Conservation (phyloP, 306 rosid genomes). For the Delonix regia region DNA sequence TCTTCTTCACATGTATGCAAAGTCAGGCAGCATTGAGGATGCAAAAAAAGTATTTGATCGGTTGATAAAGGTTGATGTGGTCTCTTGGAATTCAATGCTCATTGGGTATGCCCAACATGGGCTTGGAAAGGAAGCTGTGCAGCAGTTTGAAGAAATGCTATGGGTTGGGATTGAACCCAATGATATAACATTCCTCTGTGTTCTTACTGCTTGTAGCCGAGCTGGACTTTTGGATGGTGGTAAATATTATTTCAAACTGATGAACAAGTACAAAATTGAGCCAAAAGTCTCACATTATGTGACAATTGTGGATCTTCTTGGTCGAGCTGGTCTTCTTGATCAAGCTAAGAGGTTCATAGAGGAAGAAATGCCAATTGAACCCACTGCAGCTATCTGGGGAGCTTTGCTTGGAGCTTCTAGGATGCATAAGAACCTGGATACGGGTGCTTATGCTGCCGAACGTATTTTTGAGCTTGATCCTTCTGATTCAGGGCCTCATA, state of each 20-base stretch:
- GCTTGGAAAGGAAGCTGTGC: conserved; percentile 57
- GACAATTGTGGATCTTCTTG: conserved; percentile 54
- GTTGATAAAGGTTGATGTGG: conserved; percentile 42
- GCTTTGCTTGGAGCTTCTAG: conserved; percentile 56
- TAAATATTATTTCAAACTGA: conserved; percentile 45
- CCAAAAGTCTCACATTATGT: conserved; percentile 48
- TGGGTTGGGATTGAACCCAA: conserved; percentile 46
- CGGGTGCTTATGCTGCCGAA: conserved; percentile 56
- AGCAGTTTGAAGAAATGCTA: conserved; percentile 43
- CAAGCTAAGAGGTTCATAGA: conserved; percentile 52
- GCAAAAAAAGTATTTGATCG: conserved; percentile 52
- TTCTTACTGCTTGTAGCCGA: conserved; percentile 58
- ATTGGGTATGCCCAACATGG: conserved; percentile 63
- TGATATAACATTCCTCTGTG: conserved; percentile 50
- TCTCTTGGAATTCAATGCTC: conserved; percentile 60
- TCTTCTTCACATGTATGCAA: conserved; percentile 61
- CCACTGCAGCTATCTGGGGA: conserved; percentile 50
- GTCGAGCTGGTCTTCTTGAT: conserved; percentile 60
- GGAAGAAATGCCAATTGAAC: conserved; percentile 48
- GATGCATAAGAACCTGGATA: conserved; percentile 49
- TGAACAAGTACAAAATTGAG: conserved; percentile 48
- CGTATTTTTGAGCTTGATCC: conserved; percentile 56
- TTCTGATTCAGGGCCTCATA: conserved; percentile 50
- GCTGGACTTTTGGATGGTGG: conserved; percentile 55
- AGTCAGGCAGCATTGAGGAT: conserved; percentile 53